phyloP scores from a whole-genome alignment of 192 early-diverging fungal genomes.

The Podila minutissima region DNA sequence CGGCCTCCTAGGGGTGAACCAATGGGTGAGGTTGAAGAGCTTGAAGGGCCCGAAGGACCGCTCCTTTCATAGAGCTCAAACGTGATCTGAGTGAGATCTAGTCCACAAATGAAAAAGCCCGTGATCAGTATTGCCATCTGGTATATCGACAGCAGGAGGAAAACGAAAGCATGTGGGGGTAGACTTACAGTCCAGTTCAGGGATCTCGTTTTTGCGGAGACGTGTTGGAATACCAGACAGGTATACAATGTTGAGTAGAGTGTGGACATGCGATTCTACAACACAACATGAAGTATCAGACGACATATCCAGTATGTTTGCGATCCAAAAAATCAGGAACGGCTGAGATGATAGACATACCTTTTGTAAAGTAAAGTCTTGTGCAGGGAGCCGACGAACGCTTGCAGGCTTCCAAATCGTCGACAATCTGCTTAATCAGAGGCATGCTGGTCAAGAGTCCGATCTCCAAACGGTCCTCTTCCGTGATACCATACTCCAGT shows the following conservation, averaged over 20 bases:
- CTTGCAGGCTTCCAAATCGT: constrained; percentile 72
- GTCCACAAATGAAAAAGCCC: not conserved
- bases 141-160: no score
- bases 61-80: constrained; percentile 95
- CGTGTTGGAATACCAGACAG: constrained; percentile 84
- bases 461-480: constrained; percentile 86
- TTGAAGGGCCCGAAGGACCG: constrained; percentile 2
- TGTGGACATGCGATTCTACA: constrained; percentile 89
- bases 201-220: constrained; percentile 68
- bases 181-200: constrained; percentile 91
- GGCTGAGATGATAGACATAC: constrained; percentile 34
- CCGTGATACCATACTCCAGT: constrained; percentile 91
- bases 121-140: not conserved
- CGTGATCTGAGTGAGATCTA: constrained; percentile 95
- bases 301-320: no score
- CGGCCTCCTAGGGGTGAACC: not conserved
- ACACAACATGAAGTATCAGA: no score
- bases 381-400: constrained; percentile 66
- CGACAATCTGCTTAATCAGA: constrained; percentile 81
- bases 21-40: not conserved
- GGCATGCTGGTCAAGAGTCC: constrained; percentile 80
- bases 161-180: not conserved
- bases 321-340: no score
- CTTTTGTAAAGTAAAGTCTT: constrained; percentile 95
- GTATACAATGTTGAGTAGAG: constrained; percentile 91